Conservation (phyloP, 768 basidiomycete species). For the Leccinum broughii region DNA sequence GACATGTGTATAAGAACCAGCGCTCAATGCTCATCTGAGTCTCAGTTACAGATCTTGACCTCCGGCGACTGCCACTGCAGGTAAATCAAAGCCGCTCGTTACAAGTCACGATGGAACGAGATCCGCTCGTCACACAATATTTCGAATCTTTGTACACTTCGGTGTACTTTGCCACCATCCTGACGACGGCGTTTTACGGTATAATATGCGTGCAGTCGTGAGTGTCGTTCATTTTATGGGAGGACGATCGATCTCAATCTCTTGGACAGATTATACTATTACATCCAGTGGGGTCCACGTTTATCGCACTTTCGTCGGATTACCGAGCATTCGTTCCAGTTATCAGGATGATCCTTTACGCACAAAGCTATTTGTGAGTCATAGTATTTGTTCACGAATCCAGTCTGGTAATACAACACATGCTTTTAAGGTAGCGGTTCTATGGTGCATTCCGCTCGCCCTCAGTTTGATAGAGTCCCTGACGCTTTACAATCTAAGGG, state of each 20-base stretch:
- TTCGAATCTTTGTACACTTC: too few relatives aligned
- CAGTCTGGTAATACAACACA: background rate
- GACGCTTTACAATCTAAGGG: slow-evolving; percentile 3
- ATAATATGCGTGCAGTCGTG: too few relatives aligned
- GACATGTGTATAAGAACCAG: background rate
- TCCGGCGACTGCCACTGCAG: too few relatives aligned
- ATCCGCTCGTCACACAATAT: too few relatives aligned
- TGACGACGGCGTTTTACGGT: too few relatives aligned
- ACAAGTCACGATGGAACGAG: too few relatives aligned
- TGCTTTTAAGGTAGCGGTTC: slow-evolving; percentile 6
- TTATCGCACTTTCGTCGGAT: background rate
- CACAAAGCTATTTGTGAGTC: slow-evolving; percentile 14
- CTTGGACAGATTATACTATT: background rate
- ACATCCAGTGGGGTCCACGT: background rate
- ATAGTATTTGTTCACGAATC: background rate
- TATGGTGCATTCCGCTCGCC: slow-evolving; percentile 5
- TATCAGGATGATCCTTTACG: slow-evolving; percentile 6
- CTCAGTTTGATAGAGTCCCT: background rate
- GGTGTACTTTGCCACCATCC: too few relatives aligned
- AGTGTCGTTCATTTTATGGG: too few relatives aligned
- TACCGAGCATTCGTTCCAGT: background rate
- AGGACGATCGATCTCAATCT: too few relatives aligned
- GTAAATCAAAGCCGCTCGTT: too few relatives aligned
- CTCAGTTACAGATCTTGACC: too few relatives aligned
- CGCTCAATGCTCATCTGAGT: too few relatives aligned